Percentiles rank a stretch among this genome's conserved stretches.
Conservation (phyloP, 345 rosid genomes). For the Lepidium sativum region DNA sequence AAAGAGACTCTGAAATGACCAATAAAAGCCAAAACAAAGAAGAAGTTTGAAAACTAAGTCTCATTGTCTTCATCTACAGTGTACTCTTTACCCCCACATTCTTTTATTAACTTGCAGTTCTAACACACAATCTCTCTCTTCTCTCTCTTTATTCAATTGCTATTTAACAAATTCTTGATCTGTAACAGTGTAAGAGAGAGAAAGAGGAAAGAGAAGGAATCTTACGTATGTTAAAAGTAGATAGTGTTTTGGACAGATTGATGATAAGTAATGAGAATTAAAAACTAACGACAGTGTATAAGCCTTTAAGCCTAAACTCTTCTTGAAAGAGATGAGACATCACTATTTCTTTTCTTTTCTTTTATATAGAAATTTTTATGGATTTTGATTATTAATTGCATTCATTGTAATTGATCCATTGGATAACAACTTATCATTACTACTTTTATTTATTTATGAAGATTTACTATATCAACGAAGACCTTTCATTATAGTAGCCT, state of each 20-base stretch:
- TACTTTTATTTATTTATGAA: not conserved
- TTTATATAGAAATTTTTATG: not conserved
- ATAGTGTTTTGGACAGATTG: slow-evolving; percentile 22
- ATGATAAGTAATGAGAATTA: slow-evolving; percentile 27
- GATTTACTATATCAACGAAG: slow-evolving; percentile 12
- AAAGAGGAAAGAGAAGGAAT: slow-evolving; percentile 13
- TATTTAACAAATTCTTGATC: slow-evolving; percentile 13
- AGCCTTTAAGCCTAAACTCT: slow-evolving; percentile 15
- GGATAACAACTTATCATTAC: slow-evolving; percentile 27
- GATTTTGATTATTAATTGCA: slow-evolving; percentile 15
- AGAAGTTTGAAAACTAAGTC: slow-evolving; percentile 29
- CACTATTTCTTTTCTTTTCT: not conserved
- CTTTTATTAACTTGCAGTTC: slow-evolving; percentile 30
- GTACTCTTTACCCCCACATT: slow-evolving; percentile 26
- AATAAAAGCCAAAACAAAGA: slow-evolving; percentile 25
- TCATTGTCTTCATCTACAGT: slow-evolving; percentile 34
- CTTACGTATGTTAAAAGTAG: slow-evolving; percentile 28
- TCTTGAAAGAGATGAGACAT: slow-evolving; percentile 26
- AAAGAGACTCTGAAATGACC: slow-evolving; percentile 21
- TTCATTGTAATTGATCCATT: slow-evolving; percentile 26
- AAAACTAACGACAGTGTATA: slow-evolving; percentile 22
- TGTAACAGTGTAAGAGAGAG: slow-evolving; percentile 10
- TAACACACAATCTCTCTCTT: slow-evolving; percentile 7
- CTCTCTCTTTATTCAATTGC: slow-evolving; percentile 20
- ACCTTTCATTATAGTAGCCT: not conserved